A percentile compares a stretch with the other conserved stretches of the same genome.
phyloP scores from a whole-genome alignment of 2,329 filamentous ascomycete species.

The Coniochaeta sp. region DNA sequence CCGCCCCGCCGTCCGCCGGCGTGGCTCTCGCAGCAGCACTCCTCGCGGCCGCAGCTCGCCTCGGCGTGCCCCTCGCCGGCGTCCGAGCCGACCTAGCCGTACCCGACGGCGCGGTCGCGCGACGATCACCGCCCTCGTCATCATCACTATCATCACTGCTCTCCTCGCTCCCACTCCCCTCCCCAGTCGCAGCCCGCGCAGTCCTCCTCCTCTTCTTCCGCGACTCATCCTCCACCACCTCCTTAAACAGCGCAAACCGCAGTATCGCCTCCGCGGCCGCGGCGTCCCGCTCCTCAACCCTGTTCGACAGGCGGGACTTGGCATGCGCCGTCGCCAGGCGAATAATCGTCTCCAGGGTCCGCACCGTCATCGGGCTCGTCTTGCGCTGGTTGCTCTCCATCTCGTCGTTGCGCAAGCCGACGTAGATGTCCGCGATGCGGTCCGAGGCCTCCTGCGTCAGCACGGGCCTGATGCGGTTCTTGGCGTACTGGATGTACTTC shows the following conservation, averaged over 20 bases:
- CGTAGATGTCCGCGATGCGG: constrained; percentile 85
- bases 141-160: constrained; percentile 53
- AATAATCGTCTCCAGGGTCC: constrained; percentile 96
- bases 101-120: constrained; percentile 17
- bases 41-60: constrained; percentile 21
- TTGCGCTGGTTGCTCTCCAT: constrained; percentile 89
- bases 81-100: constrained; percentile 8
- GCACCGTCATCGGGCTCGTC: constrained; percentile 91
- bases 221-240: constrained; percentile 74
- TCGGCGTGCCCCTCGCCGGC: background rate
- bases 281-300: constrained; percentile 86
- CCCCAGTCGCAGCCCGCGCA: constrained; percentile 48
- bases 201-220: constrained; percentile 76
- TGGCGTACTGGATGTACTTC: constrained; percentile 98
- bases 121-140: constrained; percentile 40
- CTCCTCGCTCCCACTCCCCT: constrained; percentile 36
- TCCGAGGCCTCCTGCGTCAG: constrained; percentile 88
- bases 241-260: constrained; percentile 94
- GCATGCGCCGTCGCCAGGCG: constrained; percentile 94
- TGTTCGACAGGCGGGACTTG: constrained; percentile 79
- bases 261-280: constrained; percentile 82
- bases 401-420: constrained; percentile 89
- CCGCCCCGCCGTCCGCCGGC: constrained; percentile 10
- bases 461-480: constrained; percentile 80
- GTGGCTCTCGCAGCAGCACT: constrained; percentile 14